Conservation (phyloP, 768 basidiomycete genomes). For the Boletus rex-veris region DNA sequence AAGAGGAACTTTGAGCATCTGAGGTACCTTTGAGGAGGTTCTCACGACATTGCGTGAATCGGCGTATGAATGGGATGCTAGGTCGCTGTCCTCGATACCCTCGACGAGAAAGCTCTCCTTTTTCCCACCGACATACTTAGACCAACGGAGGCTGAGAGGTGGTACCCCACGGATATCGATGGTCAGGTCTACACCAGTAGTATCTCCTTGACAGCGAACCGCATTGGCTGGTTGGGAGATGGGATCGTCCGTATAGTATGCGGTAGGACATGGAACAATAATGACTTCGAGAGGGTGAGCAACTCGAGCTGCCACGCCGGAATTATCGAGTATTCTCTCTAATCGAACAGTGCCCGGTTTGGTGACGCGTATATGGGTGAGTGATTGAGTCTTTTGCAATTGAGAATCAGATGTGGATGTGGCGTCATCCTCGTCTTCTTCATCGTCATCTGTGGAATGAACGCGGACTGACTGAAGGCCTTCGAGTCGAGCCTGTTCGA, state of each 20-base stretch:
- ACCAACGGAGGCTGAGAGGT: constrained; percentile 75
- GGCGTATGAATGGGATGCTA: constrained; percentile 29
- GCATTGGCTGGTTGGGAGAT: constrained; percentile 37
- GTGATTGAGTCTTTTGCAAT: constrained; percentile 71
- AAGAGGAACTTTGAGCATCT: constrained; percentile 65
- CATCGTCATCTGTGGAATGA: constrained; percentile 56
- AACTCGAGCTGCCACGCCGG: constrained; percentile 72
- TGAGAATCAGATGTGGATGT: constrained; percentile 37
- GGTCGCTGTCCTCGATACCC: constrained; percentile 67
- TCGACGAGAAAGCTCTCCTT: constrained; percentile 76
- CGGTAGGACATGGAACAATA: constrained; percentile 80
- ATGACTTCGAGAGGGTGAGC: constrained; percentile 58
- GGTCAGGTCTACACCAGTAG: constrained; percentile 50
- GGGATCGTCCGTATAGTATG: constrained; percentile 51
- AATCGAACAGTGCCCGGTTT: constrained; percentile 75
- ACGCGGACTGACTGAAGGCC: constrained; percentile 45
- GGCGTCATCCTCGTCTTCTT: constrained; percentile 50
- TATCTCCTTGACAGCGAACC: constrained; percentile 68
- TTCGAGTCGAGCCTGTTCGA: constrained; percentile 58
- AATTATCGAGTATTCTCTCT: constrained; percentile 67
- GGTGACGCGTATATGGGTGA: constrained; percentile 67
- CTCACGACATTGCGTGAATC: constrained; percentile 23
- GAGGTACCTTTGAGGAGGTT: constrained; percentile 36
- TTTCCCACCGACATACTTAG: constrained; percentile 61
- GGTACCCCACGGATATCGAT: constrained; percentile 73